Evolutionary conservation across 2,329 filamentous ascomycete species (phyloP).

Genomic region (Emericellopsis cladophorae): DNA sequence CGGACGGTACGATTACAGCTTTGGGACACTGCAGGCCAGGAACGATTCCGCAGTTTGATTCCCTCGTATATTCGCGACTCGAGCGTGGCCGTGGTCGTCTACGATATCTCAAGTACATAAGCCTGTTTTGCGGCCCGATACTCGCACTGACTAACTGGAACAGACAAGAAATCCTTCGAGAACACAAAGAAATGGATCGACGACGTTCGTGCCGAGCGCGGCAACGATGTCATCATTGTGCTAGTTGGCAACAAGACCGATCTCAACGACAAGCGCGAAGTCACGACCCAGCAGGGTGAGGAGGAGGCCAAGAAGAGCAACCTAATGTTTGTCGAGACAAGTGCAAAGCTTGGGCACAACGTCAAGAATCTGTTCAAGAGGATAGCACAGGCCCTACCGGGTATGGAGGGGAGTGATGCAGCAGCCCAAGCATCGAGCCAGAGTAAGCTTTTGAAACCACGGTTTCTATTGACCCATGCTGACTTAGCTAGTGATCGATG

Average conservation of each 20-base stretch:
- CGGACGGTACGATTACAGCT: conserved; percentile 92
- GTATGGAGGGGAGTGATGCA: conserved; percentile 87
- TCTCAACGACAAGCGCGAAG: conserved; percentile 94
- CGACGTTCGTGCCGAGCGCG: conserved; percentile 89
- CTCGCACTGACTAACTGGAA: conserved; percentile 2
- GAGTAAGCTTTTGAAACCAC: conserved; percentile 43
- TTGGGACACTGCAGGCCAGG: conserved; percentile 97
- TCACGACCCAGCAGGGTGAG: conserved; percentile 90
- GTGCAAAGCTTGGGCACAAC: conserved; percentile 93
- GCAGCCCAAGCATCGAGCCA: conserved; percentile 60
- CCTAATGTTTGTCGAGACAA: conserved; percentile 98
- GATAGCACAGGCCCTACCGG: conserved; percentile 94
- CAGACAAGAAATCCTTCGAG: conserved; percentile 89
- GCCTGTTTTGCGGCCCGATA: background rate
- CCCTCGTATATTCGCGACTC: conserved; percentile 98
- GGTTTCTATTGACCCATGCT: background rate
- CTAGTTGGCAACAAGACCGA: conserved; percentile 99
- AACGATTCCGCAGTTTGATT: conserved; percentile 92
- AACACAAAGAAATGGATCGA: conserved; percentile 99
- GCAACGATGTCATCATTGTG: conserved; percentile 98
- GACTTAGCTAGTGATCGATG: conserved; percentile 49
- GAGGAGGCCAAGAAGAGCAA: conserved; percentile 98
- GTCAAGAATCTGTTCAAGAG: conserved; percentile 95
- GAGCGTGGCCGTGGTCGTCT: conserved; percentile 94
- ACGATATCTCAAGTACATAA: conserved; percentile 77